phyloP scores from a whole-genome alignment of 441 rosid genomes.

The Flueggea neowawraea region DNA sequence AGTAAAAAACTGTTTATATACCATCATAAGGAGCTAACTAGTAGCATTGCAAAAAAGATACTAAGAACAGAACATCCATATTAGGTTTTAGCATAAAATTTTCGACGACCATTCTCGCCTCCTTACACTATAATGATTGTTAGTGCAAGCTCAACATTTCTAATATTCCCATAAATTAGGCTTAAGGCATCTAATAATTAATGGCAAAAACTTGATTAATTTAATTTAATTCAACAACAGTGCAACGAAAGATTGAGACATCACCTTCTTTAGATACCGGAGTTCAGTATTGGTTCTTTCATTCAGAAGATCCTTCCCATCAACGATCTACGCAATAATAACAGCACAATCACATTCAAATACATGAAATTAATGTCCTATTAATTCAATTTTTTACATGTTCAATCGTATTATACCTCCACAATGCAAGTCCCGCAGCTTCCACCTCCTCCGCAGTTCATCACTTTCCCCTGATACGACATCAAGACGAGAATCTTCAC shows the following conservation, averaged over 20 bases:
- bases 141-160: too few relatives aligned
- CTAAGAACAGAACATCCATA: too few relatives aligned
- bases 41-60: too few relatives aligned
- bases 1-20: too few relatives aligned
- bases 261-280: constrained; percentile 62
- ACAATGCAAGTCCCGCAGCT: constrained; percentile 96
- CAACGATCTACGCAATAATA: constrained; percentile 50
- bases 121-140: too few relatives aligned
- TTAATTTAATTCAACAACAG: neutral
- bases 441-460: constrained; percentile 95
- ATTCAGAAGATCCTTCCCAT: constrained; percentile 74
- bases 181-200: too few relatives aligned
- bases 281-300: constrained; percentile 71
- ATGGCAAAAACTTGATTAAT: neutral
- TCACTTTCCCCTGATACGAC: constrained; percentile 61
- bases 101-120: too few relatives aligned
- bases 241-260: neutral
- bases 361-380: too few relatives aligned
- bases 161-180: too few relatives aligned
- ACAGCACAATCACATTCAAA: neutral
- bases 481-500: neutral
- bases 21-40: too few relatives aligned
- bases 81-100: too few relatives aligned
- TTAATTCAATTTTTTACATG: too few relatives aligned
- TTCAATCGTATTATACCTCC: constrained; percentile 39